These are phyloP conservation scores for Kluyveromyces nonfermentans DNA, from an alignment of 805 yeast species.

Conservation along the genomic window DNA sequence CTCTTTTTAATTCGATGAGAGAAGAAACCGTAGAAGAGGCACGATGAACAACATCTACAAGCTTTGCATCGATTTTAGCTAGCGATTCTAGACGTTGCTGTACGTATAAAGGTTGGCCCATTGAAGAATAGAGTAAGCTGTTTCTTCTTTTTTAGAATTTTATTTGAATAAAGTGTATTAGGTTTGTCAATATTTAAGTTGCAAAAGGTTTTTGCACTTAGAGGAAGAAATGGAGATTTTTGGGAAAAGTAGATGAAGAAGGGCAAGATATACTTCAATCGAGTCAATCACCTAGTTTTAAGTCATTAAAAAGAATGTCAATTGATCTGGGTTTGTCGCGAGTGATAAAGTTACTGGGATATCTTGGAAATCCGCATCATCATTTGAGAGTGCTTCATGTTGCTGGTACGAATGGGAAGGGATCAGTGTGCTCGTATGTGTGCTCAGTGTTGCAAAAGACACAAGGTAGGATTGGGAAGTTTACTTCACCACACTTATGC, in stretches of 20 bases:
- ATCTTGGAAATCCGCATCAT: slow-evolving; percentile 62
- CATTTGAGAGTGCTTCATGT: slow-evolving; percentile 67
- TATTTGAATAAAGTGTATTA: background rate
- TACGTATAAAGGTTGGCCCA: slow-evolving; percentile 25
- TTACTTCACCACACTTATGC: slow-evolving; percentile 82
- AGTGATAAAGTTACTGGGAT: slow-evolving; percentile 35
- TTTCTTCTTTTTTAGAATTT: no score
- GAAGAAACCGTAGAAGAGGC: slow-evolving; percentile 26
- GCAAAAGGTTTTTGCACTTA: background rate
- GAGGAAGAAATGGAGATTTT: background rate
- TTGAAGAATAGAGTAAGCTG: background rate
- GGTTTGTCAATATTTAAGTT: background rate
- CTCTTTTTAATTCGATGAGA: slow-evolving; percentile 24
- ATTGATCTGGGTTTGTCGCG: slow-evolving; percentile 54
- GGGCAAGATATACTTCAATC: background rate
- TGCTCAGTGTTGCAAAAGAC: slow-evolving; percentile 46
- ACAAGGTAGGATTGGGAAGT: slow-evolving; percentile 53
- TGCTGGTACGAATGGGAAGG: slow-evolving; percentile 97
- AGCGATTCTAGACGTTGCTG: slow-evolving; percentile 23
- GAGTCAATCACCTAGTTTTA: background rate
- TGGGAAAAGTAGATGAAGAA: background rate
- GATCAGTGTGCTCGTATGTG: slow-evolving; percentile 80
- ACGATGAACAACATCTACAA: slow-evolving; percentile 20
- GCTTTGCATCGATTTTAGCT: slow-evolving; percentile 19
- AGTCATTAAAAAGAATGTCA: slow-evolving; percentile 33